Evolutionary conservation across 495 filamentous ascomycete genomes (phyloP).

Genomic region (Penicilliopsis zonata): DNA sequence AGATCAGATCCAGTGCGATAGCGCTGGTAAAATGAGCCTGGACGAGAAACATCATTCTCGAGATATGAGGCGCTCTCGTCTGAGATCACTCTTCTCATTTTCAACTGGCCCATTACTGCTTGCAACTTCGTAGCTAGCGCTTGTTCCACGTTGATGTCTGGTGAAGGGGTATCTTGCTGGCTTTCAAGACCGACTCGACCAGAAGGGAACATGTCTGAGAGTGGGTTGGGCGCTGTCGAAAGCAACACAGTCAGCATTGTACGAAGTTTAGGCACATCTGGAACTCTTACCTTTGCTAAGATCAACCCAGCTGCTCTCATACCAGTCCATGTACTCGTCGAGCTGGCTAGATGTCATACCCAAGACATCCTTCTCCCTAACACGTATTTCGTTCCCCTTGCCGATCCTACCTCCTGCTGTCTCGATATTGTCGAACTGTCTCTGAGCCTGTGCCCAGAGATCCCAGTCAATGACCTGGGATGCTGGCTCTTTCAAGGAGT

Average conservation of each 20-base stretch:
- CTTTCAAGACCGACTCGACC: slow-evolving; percentile 9
- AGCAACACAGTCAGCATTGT: slow-evolving; percentile 1
- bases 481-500: slow-evolving; percentile 44
- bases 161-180: slow-evolving; percentile 2
- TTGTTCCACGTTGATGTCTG: slow-evolving; percentile 13
- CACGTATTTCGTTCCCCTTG: slow-evolving; percentile 30
- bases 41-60: slow-evolving; percentile 21
- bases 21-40: slow-evolving; percentile 43
- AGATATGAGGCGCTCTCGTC: slow-evolving; percentile 12
- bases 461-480: slow-evolving; percentile 57
- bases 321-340: slow-evolving; percentile 84
- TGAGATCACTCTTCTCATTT: slow-evolving; percentile 15
- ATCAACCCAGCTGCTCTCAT: slow-evolving; percentile 60
- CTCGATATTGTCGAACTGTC: slow-evolving; percentile 20
- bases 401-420: slow-evolving; percentile 13
- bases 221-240: slow-evolving; percentile 14
- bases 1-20: slow-evolving; percentile 48
- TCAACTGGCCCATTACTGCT: slow-evolving; percentile 24
- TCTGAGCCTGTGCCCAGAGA: slow-evolving; percentile 50
- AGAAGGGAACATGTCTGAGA: slow-evolving; percentile 42
- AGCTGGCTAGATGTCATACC: slow-evolving; percentile 54
- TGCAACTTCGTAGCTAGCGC: slow-evolving; percentile 22
- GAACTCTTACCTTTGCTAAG: slow-evolving; percentile 11
- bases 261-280: neutral
- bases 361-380: slow-evolving; percentile 58